phyloP scores from a whole-genome alignment of 2,329 filamentous ascomycete genomes.

The Stenocarpella maydis region DNA sequence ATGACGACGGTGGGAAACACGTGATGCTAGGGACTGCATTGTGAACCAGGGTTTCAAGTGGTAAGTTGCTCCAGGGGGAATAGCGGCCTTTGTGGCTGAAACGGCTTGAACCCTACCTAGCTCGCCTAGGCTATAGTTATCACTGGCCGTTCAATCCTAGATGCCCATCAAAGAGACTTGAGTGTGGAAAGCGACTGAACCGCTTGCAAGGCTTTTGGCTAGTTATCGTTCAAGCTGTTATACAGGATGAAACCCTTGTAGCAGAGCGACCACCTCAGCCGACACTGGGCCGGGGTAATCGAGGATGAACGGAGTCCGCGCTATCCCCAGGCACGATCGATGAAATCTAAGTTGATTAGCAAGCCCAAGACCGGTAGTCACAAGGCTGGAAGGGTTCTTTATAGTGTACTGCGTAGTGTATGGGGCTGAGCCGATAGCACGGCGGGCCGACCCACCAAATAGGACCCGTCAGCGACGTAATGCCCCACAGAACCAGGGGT shows the following conservation, averaged over 20 bases:
- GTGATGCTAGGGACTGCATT: background rate
- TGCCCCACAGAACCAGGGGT: slow-evolving; percentile 23
- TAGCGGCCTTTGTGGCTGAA: background rate
- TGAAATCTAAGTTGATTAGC: background rate
- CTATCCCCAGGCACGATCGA: background rate
- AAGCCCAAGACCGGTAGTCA: background rate
- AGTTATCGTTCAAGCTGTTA: background rate
- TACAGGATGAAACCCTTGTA: too few relatives aligned
- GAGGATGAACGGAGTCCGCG: background rate
- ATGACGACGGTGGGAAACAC: background rate
- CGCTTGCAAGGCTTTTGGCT: background rate
- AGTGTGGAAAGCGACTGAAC: background rate
- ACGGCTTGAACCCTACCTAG: background rate
- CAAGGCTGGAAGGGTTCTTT: slow-evolving; percentile 7
- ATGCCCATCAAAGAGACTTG: background rate
- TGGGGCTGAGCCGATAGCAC: slow-evolving; percentile 19
- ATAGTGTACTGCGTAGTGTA: too few relatives aligned
- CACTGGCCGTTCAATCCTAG: background rate
- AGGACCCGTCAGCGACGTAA: slow-evolving; percentile 19
- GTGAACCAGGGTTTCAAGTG: background rate
- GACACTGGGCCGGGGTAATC: background rate
- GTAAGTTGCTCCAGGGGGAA: background rate
- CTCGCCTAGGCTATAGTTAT: background rate
- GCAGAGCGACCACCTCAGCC: background rate
- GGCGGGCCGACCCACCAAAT: slow-evolving; percentile 22